A percentile compares a stretch with the other conserved stretches of the same genome.
Evolutionary conservation across 2,329 filamentous ascomycete genomes (phyloP).

Genomic region (Penicillium sp.): DNA sequence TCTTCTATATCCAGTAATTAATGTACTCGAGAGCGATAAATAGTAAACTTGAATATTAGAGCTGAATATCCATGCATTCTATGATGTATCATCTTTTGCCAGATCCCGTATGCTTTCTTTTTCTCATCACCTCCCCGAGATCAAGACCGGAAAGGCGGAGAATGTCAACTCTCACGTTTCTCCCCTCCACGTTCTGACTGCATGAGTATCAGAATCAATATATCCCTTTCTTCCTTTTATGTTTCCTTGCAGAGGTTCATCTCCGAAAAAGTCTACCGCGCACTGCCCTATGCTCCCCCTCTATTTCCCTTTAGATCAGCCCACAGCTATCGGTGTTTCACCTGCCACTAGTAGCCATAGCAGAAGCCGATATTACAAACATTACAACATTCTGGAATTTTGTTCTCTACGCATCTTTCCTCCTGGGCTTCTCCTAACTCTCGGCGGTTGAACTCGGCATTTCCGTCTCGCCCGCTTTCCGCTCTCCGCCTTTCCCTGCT

Average conservation of each 20-base stretch:
- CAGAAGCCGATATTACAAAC: neutral
- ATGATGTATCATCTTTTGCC: neutral
- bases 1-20: neutral
- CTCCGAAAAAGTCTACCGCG: slow-evolving; percentile 2
- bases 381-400: neutral
- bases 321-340: neutral
- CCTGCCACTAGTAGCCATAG: neutral
- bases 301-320: neutral
- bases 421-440: neutral
- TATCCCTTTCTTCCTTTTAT: neutral
- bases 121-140: neutral
- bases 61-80: neutral
- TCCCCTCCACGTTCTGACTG: slow-evolving; percentile 2
- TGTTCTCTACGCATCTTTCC: neutral
- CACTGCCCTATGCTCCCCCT: neutral
- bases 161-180: slow-evolving; percentile 2
- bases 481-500: neutral
- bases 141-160: neutral
- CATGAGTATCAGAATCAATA: neutral
- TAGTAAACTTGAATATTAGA: too few species aligned
- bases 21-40: neutral
- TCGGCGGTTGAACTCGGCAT: slow-evolving; percentile 17
- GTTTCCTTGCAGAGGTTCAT: neutral
- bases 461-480: slow-evolving; percentile 16
- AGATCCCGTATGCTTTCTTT: neutral